Evolutionary conservation across 2,329 filamentous ascomycete species (phyloP).

Genomic region (Stagonosporopsis cucurbitacearum): DNA sequence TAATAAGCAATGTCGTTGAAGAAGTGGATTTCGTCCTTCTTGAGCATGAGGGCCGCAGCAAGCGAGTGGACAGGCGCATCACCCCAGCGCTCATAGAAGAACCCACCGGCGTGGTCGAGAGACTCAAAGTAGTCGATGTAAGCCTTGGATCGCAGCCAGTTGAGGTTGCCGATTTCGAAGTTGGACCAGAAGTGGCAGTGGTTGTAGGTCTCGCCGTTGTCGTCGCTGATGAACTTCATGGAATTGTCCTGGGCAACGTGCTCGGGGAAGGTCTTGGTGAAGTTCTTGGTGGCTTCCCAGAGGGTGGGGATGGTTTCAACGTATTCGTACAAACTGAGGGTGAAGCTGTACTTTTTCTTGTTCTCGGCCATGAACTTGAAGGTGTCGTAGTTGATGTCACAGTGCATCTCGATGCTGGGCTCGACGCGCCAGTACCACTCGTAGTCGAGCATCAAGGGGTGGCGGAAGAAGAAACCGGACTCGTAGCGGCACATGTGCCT

Average conservation of each 20-base stretch:
- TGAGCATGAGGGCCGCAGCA: constrained; percentile 82
- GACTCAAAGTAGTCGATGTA: constrained; percentile 91
- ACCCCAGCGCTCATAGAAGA: constrained; percentile 99
- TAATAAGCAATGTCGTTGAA: constrained; percentile 99
- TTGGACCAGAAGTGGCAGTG: constrained; percentile 99
- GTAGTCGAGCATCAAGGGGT: constrained; percentile 91
- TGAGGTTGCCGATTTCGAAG: constrained; percentile 93
- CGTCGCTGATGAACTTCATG: constrained; percentile 89
- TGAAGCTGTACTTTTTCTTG: constrained; percentile 98
- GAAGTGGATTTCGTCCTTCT: constrained; percentile 95
- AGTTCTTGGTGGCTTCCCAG: constrained; percentile 94
- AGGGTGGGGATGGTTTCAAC: constrained; percentile 94
- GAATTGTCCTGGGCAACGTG: constrained; percentile 85
- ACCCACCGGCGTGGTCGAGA: constrained; percentile 89
- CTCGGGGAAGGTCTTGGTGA: constrained; percentile 88
- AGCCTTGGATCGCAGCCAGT: constrained; percentile 88
- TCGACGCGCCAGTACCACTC: constrained; percentile 99
- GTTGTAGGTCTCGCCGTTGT: constrained; percentile 91
- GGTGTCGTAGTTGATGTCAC: constrained; percentile 92
- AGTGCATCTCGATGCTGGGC: constrained; percentile 94
- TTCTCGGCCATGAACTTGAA: constrained; percentile 97
- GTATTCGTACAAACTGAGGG: constrained; percentile 95
- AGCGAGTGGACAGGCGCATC: constrained; percentile 99
- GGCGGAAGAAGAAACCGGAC: constrained; percentile 98
- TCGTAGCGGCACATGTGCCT: constrained; percentile 99